Base-by-base conservation (phyloP, 2,329 filamentous ascomycete genomes). In the Ophiostoma triangulosporum region DNA sequence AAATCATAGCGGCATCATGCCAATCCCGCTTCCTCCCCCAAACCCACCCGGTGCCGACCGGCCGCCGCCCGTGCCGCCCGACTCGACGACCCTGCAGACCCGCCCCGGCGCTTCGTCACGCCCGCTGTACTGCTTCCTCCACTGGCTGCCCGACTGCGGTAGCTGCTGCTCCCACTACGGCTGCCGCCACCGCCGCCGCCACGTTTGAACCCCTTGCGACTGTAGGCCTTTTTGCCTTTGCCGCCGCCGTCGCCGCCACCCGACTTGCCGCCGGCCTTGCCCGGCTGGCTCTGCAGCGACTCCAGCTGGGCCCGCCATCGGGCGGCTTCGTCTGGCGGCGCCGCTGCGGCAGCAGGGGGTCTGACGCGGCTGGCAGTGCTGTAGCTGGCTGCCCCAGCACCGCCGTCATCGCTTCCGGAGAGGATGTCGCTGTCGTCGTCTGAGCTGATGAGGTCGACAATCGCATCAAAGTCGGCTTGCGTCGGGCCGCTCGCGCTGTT, bases 381-480 rank as follows among this genome's bases (percentile, higher is more conserved):
- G 40, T 29, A 35, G 22, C 12, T 9, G 43, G 43, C n/a, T 31
- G 35, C 20, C 32, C 38, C 24, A 2, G 9, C n/a, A 24, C 38
- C 38, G 2, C 11, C 22, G 7, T 15, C 24, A 11, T 12, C 35
- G 8, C 49, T 31, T 8, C 15, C 32, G 22, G 7, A 17, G 6
- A 31, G 22, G 6, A 14, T 26, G 7, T 36, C 22, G 6, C 27
- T 20, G 5, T 51, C 52, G 11, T 26, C 26, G 38, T 57, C 54
- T 0, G 58, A 60, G 32, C 72, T 75, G 57, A 80, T 73, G 24
- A 83, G 67, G 57, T 82, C 75, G 27, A 82, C 77, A 27, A 80
- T 65, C 22, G 74, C 71, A 27, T 64, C 62, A 46, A 65, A 65
- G 49, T 53, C 54, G 24, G 55, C 24, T 24, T 26, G 49, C 33